Evolutionary conservation across 352 stramenopile species (phyloP), one percentile per base, ranked within the genome.

Genomic region (Thalassiosira hispida): DNA sequence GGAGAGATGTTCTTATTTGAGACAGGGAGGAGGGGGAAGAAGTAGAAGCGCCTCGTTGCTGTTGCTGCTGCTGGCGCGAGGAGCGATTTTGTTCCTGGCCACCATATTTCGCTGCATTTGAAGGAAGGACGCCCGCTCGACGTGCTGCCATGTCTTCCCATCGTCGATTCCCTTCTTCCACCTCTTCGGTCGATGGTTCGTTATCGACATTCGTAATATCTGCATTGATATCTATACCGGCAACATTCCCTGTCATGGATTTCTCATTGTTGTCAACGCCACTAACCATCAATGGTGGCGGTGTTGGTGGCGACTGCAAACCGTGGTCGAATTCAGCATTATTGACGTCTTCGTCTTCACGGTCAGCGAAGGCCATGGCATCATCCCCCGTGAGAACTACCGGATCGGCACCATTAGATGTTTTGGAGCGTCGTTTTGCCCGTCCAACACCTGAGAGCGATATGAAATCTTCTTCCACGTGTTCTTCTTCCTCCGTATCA

Each of bases 91-190:
- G 61, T 18, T 47, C 2, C 14, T 25, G 40, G 14, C 42, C 29
- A 29, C 16, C 23, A 8, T n/a, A n/a, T n/a, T n/a, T 38, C 8
- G 46, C 22, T 20, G 25, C n/a, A 47, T 53, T 23, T 29, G 59
- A 55, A 55, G 51, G 75, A 3, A 83, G 61, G 18, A 92, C 72
- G 1, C 84, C 87, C 12, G 84, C 87, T 18, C 87, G 70, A 20
- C 75, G 72, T 35, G 79, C 79, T 40, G 91, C 77, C 46, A 81
- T 68, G 29, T 87, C 65, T 73, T 90, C 75, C 87, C 87, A 92
- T 76, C 66, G 47, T 60, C 75, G 35, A 70, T 73, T 67, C 25
- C 64, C 77, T 49, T 80, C 70, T 64, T 85, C 42, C n/a, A 67
- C 56, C 31, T 87, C 83, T 55, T 77, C 61, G 31, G 65, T 40